A percentile compares a stretch with the other conserved stretches of the same genome.
phyloP scores from a whole-genome alignment of 257 asterid species.

The Solanum neorickii region DNA sequence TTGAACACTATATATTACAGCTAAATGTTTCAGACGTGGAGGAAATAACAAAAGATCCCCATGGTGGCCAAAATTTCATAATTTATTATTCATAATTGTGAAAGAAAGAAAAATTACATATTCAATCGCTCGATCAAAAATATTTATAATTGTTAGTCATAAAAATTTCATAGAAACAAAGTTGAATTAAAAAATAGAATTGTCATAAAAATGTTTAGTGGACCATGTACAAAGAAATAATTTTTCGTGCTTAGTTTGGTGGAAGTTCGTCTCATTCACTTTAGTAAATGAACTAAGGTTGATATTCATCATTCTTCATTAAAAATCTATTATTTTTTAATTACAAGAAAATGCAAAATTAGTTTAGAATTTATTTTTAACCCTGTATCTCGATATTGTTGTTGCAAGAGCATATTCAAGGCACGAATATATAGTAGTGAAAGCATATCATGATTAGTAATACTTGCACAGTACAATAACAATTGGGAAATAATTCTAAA shows the following conservation, averaged over 20 bases:
- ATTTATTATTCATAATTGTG: background rate
- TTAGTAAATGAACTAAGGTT: background rate
- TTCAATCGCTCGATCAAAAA: background rate
- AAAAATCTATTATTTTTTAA: no score
- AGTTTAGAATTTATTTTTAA: background rate
- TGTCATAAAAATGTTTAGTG: no score
- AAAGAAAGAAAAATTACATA: background rate
- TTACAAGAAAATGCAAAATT: background rate
- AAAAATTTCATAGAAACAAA: no score
- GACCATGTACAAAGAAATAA: no score
- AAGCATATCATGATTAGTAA: background rate
- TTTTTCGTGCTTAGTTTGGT: background rate
- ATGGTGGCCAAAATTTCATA: background rate
- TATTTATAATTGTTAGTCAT: background rate
- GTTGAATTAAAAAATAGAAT: no score
- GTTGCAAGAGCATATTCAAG: background rate
- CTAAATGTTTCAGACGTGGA: background rate
- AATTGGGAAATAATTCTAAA: no score
- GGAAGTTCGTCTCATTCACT: background rate
- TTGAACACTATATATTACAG: no score
- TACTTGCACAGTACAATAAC: background rate
- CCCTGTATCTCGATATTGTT: background rate
- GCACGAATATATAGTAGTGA: background rate
- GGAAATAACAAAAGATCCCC: background rate
- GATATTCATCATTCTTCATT: no score